A percentile compares a stretch with the other conserved stretches of the same genome.
Evolutionary conservation across 257 asterid species (phyloP).

Genomic region (Plectranthus barbatus): DNA sequence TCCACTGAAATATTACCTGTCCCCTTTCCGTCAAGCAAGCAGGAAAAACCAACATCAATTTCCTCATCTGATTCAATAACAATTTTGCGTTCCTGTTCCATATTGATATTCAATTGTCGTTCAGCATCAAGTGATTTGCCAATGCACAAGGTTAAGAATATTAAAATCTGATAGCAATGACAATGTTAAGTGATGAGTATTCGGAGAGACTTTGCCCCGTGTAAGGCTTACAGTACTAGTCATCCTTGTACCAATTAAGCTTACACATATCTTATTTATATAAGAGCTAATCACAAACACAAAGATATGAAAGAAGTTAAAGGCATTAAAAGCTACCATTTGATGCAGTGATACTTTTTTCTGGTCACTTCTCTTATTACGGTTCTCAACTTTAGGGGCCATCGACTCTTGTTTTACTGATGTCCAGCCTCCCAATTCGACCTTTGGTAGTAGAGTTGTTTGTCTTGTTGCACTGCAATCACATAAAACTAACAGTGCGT

Average conservation of each 20-base stretch:
- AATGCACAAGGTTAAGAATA: neutral
- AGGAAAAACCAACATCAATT: constrained; percentile 47
- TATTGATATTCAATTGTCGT: constrained; percentile 14
- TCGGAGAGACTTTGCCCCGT: neutral
- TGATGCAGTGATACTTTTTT: constrained; percentile 26
- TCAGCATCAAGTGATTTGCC: constrained; percentile 5
- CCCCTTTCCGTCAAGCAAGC: constrained; percentile 54
- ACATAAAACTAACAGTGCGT: constrained; percentile 8
- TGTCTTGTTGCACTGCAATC: constrained; percentile 25
- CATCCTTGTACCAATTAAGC: neutral
- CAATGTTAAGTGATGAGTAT: constrained; percentile 1
- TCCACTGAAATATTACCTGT: constrained; percentile 33
- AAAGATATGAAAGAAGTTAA: constrained; percentile 10
- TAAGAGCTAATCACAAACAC: neutral
- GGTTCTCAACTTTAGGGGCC: constrained; percentile 26
- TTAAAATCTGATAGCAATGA: neutral
- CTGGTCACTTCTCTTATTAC: constrained; percentile 25
- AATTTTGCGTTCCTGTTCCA: constrained; percentile 31
- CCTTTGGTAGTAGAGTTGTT: constrained; percentile 29
- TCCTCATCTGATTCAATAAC: constrained; percentile 71
- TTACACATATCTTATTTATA: neutral
- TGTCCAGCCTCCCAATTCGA: constrained; percentile 58
- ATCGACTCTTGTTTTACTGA: constrained; percentile 47
- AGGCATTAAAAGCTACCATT: constrained; percentile 33
- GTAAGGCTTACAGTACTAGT: neutral